phyloP scores from a whole-genome alignment of 345 rosid genomes.

The Murraya paniculata region DNA sequence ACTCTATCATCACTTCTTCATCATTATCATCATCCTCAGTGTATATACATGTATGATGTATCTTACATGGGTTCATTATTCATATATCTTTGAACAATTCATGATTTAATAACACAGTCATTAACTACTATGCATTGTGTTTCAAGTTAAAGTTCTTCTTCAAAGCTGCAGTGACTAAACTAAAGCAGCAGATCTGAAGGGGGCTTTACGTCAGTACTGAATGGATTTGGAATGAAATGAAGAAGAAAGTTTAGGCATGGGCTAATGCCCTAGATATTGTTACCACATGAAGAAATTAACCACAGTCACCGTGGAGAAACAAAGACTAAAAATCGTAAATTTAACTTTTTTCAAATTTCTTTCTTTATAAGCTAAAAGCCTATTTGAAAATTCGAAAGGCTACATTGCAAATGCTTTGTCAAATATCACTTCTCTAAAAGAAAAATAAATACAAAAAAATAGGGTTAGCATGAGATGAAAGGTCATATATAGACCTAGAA shows the following conservation, averaged over 20 bases:
- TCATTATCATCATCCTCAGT: conserved; percentile 25
- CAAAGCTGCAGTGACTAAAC: background rate
- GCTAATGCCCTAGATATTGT: conserved; percentile 9
- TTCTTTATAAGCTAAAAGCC: background rate
- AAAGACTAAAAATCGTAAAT: background rate
- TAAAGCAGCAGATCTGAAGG: conserved; percentile 10
- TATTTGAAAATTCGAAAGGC: background rate
- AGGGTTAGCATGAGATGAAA: conserved; percentile 1
- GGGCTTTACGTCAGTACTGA: background rate
- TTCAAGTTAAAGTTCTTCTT: background rate
- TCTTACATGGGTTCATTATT: background rate
- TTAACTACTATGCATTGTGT: background rate
- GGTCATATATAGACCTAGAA: background rate
- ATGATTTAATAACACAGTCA: background rate
- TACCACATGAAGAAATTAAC: conserved; percentile 1
- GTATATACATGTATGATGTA: no score
- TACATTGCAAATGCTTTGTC: background rate
- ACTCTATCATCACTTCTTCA: conserved; percentile 66
- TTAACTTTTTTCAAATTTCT: background rate
- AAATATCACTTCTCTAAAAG: background rate
- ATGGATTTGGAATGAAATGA: background rate
- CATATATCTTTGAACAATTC: no score
- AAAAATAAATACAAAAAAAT: background rate
- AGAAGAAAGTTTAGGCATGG: conserved; percentile 13
- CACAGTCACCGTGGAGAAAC: conserved; percentile 8